Percentiles rank a stretch among this genome's conserved stretches.
Evolutionary conservation across 2,329 filamentous ascomycete genomes (phyloP).

Genomic region (Xylaria sp.): DNA sequence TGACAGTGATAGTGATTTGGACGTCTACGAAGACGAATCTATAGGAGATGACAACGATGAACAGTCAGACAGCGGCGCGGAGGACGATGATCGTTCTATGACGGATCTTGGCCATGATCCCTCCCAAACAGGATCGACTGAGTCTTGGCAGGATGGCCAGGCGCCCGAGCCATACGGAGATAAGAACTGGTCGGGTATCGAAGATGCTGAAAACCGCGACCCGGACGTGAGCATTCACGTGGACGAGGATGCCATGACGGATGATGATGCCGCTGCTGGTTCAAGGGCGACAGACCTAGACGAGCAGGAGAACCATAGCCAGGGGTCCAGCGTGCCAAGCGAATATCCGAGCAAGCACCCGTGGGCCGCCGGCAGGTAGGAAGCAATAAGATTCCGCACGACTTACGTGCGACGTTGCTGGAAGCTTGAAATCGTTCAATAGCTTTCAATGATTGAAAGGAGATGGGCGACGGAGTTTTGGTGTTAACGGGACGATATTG

Average conservation of each 20-base stretch:
- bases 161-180: slow-evolving; percentile 62
- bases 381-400: not conserved
- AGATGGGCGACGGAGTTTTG: slow-evolving; percentile 29
- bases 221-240: slow-evolving; percentile 48
- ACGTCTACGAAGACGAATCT: slow-evolving; percentile 51
- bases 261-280: slow-evolving; percentile 31
- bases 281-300: slow-evolving; percentile 33
- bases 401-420: not conserved
- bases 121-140: slow-evolving; percentile 41
- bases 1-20: slow-evolving; percentile 50
- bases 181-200: slow-evolving; percentile 66
- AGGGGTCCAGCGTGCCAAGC: slow-evolving; percentile 45
- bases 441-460: not conserved
- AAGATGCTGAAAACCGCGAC: slow-evolving; percentile 65
- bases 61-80: slow-evolving; percentile 46
- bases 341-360: slow-evolving; percentile 47
- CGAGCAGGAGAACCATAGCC: slow-evolving; percentile 37
- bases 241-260: slow-evolving; percentile 45
- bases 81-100: slow-evolving; percentile 45
- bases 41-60: slow-evolving; percentile 49
- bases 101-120: slow-evolving; percentile 42
- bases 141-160: slow-evolving; percentile 47
- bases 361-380: slow-evolving; percentile 38
- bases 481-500: not conserved
- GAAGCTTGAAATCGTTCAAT: not conserved